These are phyloP conservation scores for Aspergillus campestris DNA, from an alignment of 495 filamentous ascomycete species.

Conservation along the genomic window DNA sequence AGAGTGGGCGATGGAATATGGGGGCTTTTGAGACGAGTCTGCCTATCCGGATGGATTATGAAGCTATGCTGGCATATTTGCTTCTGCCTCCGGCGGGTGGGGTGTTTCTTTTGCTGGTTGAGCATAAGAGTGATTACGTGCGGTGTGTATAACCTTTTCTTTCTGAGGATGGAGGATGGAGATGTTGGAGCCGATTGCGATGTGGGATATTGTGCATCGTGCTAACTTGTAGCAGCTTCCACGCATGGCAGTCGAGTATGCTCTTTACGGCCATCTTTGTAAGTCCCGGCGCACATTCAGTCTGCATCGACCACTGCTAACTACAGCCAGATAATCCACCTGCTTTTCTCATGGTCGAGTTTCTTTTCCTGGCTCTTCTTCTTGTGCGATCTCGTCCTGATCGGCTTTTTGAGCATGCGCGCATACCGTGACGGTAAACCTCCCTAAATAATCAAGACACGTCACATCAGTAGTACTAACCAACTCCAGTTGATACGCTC, in stretches of 20 bases:
- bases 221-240: conserved; percentile 53
- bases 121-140: conserved; percentile 95
- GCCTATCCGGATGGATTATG: conserved; percentile 73
- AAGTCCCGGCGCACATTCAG: conserved; percentile 15
- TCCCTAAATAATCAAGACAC: background rate
- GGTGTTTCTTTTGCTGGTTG: conserved; percentile 73
- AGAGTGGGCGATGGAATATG: conserved; percentile 56
- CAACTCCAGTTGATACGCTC: conserved; percentile 62
- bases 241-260: conserved; percentile 90
- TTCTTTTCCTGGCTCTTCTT: conserved; percentile 81
- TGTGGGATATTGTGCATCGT: background rate
- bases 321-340: conserved; percentile 52
- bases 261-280: conserved; percentile 81
- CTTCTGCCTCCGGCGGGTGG: conserved; percentile 79
- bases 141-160: conserved; percentile 46
- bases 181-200: background rate
- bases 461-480: background rate
- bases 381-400: conserved; percentile 62
- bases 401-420: conserved; percentile 65
- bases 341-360: conserved; percentile 75
- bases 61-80: conserved; percentile 87
- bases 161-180: background rate
- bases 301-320: conserved; percentile 7
- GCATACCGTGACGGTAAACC: conserved; percentile 74
- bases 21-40: conserved; percentile 71